Evolutionary conservation across 805 yeast genomes (phyloP).

Genomic region (Hanseniaspora lachancei): DNA sequence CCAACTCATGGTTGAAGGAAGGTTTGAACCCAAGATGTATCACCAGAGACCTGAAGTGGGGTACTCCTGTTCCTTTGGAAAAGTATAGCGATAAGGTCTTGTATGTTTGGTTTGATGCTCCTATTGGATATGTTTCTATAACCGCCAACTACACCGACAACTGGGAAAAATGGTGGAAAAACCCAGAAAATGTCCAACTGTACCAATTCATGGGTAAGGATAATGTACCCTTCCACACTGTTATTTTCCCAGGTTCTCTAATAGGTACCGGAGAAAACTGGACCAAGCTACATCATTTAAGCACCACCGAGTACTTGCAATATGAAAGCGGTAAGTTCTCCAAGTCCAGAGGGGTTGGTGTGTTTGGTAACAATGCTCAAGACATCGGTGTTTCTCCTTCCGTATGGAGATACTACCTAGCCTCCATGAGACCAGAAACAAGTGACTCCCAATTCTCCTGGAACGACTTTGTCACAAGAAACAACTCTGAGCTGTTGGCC

Average conservation of each 20-base stretch:
- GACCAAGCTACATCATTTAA: constrained; percentile 83
- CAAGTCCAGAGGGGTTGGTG: constrained; percentile 95
- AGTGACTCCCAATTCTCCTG: constrained; percentile 96
- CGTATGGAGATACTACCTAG: constrained; percentile 94
- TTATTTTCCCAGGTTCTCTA: constrained; percentile 88
- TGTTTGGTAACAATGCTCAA: constrained; percentile 93
- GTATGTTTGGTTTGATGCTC: constrained; percentile 98
- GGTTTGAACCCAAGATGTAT: constrained; percentile 90
- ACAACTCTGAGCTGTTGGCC: constrained; percentile 86
- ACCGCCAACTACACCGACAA: constrained; percentile 76
- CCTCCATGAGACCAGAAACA: constrained; percentile 86
- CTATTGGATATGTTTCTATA: constrained; percentile 91
- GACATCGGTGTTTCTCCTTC: constrained; percentile 83
- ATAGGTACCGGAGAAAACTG: constrained; percentile 79
- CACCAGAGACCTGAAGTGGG: constrained; percentile 96
- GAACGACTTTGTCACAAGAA: constrained; percentile 88
- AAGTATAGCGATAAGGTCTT: constrained; percentile 78
- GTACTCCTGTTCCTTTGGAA: constrained; percentile 91
- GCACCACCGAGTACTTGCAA: constrained; percentile 91
- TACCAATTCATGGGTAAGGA: constrained; percentile 99
- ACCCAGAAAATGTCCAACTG: constrained; percentile 75
- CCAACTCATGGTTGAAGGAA: constrained; percentile 85
- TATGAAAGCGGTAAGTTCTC: constrained; percentile 98
- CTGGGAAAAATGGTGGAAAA: constrained; percentile 91
- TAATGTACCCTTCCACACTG: constrained; percentile 97